Conservation (phyloP, 768 basidiomycete species). For the Panaeolus cyanescens region DNA sequence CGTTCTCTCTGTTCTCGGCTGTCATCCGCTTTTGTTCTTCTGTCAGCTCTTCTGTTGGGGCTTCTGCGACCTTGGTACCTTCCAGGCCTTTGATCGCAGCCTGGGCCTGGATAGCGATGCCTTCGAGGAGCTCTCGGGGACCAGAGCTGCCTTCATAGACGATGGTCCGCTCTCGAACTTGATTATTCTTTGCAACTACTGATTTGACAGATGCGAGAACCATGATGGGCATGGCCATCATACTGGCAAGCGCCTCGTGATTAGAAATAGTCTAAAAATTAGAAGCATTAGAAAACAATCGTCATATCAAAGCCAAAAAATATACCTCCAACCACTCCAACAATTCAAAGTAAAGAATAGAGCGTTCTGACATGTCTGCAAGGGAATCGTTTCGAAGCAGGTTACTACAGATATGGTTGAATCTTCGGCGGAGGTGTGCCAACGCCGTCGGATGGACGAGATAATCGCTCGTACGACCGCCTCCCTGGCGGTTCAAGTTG, state of each 20-base stretch:
- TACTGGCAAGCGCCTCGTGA: conserved; percentile 90
- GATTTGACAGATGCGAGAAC: conserved; percentile 70
- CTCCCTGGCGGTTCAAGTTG: conserved; percentile 71
- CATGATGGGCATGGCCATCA: conserved; percentile 99
- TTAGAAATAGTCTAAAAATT: conserved; percentile 78
- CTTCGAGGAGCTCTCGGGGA: conserved; percentile 90
- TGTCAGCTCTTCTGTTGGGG: conserved; percentile 65
- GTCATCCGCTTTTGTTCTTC: conserved; percentile 92
- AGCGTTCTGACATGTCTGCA: conserved; percentile 91
- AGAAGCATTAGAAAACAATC: conserved; percentile 8
- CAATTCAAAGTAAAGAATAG: conserved; percentile 83
- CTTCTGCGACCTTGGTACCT: conserved; percentile 53
- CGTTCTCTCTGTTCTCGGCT: conserved; percentile 63
- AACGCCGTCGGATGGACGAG: conserved; percentile 90
- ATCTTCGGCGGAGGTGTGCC: conserved; percentile 88
- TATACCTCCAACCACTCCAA: conserved; percentile 90
- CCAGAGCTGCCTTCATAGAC: conserved; percentile 90
- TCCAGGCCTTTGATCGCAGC: conserved; percentile 90
- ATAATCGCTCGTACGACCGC: conserved; percentile 85
- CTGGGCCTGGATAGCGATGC: conserved; percentile 88
- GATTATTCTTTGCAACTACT: conserved; percentile 56
- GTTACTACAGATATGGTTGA: conserved; percentile 85
- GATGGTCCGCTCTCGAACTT: conserved; percentile 78
- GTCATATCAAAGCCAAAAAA: background rate
- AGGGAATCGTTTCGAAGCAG: conserved; percentile 91